Conservation (phyloP, 139 green algal species). For the Prasinococcaceae sp. region DNA sequence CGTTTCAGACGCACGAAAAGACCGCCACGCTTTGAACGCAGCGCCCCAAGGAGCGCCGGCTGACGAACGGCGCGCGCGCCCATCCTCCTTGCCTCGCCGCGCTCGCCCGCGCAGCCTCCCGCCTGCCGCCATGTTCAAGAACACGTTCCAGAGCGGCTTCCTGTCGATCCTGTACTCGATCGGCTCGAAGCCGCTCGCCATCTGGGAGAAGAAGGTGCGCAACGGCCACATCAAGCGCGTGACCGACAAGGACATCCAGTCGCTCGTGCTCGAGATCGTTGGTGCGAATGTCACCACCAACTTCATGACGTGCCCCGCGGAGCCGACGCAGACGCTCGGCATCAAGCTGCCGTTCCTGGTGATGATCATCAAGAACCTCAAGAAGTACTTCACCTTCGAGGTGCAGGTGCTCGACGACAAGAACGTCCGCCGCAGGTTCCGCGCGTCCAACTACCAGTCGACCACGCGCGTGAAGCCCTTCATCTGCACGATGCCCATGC, state of each 20-base stretch:
- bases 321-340: slow-evolving; percentile 72
- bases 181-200: slow-evolving; percentile 80
- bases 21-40: too few relatives aligned
- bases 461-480: slow-evolving; percentile 89
- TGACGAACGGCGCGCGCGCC: too few relatives aligned
- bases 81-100: too few relatives aligned
- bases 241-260: slow-evolving; percentile 92
- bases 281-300: slow-evolving; percentile 76
- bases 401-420: slow-evolving; percentile 96
- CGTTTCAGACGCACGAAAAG: too few relatives aligned
- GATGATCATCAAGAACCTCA: slow-evolving; percentile 96
- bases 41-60: too few relatives aligned
- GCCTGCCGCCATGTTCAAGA: slow-evolving; percentile 64
- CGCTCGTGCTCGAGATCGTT: slow-evolving; percentile 80
- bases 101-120: too few relatives aligned
- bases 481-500: slow-evolving; percentile 96
- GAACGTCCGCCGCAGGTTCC: slow-evolving; percentile 85
- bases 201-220: slow-evolving; percentile 82
- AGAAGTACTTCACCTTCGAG: slow-evolving; percentile 95
- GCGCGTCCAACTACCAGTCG: slow-evolving; percentile 94
- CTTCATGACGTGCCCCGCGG: slow-evolving; percentile 81
- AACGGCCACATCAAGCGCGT: slow-evolving; percentile 94
- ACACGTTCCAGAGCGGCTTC: slow-evolving; percentile 80
- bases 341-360: slow-evolving; percentile 97
- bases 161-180: slow-evolving; percentile 90